Base-by-base conservation (phyloP, 2,329 filamentous ascomycete genomes). In the Epichloe glyceriae region DNA sequence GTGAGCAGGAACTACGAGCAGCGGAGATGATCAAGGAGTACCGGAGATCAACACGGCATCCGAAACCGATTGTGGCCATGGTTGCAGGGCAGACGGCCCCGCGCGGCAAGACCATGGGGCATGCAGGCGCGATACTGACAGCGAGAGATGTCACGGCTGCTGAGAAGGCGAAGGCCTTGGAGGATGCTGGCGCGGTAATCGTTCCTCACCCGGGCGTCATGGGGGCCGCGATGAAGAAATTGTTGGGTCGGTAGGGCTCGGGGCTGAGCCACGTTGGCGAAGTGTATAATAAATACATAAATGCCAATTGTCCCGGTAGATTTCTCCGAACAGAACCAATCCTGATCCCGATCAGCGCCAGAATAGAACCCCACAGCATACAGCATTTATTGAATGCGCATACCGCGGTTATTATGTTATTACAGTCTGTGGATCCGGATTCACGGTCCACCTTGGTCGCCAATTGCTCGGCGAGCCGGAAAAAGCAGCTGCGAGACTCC, bases 1-100 rank as follows among this genome's bases (percentile, higher is more conserved):
- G 85, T 1, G 77, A 76, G 17, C 79, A 81, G 3, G 85, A 88
- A 62, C 72, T 85, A 39, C 77, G 82, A 58, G 85, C 85, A 12
- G 86, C 85, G 0, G 80, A 85, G 17, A 81, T 83, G 71, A 86
- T 88, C 53, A 71, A 65, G 47, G 76, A 81, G n/a, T 86, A 88
- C 61, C 72, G 70, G 11, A 73, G 68, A 50, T 71, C 78, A 7
- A 71, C 69, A 3, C 56, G 67, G 6, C 75, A 79, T 47, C 81
- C 83, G 0, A 88, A 88, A 72, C 82, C 72, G 52, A 73, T 69
- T 26, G 52, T 86, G 60, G 82, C 80, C 42, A 73, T 87, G 51
- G 74, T 88, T 15, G 82, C 80, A 11, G 85, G 85, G 1, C 66
- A 76, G 52, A 74, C 79, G 50, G 82, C 83, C 7, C 77, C 77